phyloP scores from a whole-genome alignment of 306 rosid species.

The Inga leiocalycina region DNA sequence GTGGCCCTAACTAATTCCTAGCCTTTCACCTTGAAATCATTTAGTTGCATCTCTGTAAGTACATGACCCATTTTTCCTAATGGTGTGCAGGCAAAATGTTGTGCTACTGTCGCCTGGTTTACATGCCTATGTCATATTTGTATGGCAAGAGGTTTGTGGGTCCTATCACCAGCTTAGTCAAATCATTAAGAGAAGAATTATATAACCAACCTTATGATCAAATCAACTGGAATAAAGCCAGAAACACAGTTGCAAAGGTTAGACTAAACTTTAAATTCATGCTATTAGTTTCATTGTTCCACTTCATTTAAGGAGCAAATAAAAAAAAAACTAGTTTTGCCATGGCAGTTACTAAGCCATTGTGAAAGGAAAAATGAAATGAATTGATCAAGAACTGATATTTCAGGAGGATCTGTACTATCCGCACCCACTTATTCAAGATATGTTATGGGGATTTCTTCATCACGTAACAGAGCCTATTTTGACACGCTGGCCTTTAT shows the following conservation, averaged over 20 bases:
- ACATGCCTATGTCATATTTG: constrained; percentile 76
- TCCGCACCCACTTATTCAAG: constrained; percentile 72
- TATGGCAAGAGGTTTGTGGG: constrained; percentile 74
- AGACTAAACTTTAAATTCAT: neutral
- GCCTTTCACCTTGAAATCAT: neutral
- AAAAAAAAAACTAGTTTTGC: neutral
- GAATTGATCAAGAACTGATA: constrained; percentile 8
- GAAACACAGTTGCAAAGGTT: constrained; percentile 55
- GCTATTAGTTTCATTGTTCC: neutral
- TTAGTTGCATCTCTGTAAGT: neutral
- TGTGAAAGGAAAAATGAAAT: neutral
- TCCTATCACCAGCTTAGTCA: constrained; percentile 49
- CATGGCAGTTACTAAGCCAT: neutral
- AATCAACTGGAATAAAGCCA: constrained; percentile 52
- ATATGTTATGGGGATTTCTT: constrained; percentile 63
- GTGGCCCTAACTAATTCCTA: neutral
- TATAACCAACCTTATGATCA: constrained; percentile 49
- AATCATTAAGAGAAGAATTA: constrained; percentile 49
- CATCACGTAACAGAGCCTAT: constrained; percentile 63
- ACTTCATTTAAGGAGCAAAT: neutral
- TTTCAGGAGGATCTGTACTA: constrained; percentile 73
- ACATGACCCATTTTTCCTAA: neutral
- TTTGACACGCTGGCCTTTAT: constrained; percentile 60
- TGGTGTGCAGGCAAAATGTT: constrained; percentile 60
- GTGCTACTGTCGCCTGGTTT: constrained; percentile 71